A percentile compares a stretch with the other conserved stretches of the same genome.
Conservation (phyloP, 805 yeast genomes). For the Zygotorulaspora florentina region DNA sequence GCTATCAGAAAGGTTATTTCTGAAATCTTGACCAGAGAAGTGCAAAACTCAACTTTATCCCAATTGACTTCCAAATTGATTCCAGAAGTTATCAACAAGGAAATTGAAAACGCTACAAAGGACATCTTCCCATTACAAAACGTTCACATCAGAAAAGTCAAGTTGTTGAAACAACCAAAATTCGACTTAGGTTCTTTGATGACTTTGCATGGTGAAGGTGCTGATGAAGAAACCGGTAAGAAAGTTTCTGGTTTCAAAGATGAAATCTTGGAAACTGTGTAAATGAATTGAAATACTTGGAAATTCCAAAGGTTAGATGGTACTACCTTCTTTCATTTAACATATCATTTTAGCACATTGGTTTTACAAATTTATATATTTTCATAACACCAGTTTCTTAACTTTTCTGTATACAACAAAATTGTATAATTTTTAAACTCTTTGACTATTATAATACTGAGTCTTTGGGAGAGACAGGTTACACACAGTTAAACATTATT, state of each 20-base stretch:
- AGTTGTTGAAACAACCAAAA: conserved; percentile 97
- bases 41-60: conserved; percentile 88
- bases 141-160: conserved; percentile 98
- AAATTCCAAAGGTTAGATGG: too few species aligned
- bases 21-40: conserved; percentile 96
- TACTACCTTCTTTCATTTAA: neutral
- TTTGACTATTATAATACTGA: conserved; percentile 8
- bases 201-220: conserved; percentile 95
- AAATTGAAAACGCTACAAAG: conserved; percentile 94
- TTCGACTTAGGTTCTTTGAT: conserved; percentile 95
- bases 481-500: neutral
- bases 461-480: neutral
- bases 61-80: conserved; percentile 96
- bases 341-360: conserved; percentile 3
- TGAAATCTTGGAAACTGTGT: conserved; percentile 96
- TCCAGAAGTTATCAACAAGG: conserved; percentile 98
- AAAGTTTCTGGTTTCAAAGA: conserved; percentile 97
- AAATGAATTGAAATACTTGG: conserved; percentile 35
- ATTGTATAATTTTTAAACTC: conserved; percentile 13
- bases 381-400: conserved; percentile 8
- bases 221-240: conserved; percentile 96
- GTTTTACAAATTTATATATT: conserved; percentile 7
- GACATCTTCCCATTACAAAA: conserved; percentile 96
- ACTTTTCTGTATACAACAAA: conserved; percentile 17
- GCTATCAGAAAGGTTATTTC: conserved; percentile 95